phyloP scores from a whole-genome alignment of 148 eudicot genomes.

The Rhododendron henanense region DNA sequence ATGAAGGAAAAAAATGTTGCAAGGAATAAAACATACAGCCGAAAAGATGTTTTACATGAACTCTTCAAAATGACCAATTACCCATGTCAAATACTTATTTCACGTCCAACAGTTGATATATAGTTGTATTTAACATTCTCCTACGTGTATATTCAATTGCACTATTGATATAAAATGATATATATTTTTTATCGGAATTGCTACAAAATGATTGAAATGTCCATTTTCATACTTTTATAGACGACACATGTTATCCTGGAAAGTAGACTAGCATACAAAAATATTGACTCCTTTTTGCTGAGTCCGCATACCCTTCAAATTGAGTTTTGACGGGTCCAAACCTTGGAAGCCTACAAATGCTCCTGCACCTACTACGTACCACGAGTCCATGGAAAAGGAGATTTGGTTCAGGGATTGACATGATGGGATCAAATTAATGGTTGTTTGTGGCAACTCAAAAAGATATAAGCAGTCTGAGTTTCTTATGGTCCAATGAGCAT shows the following conservation, averaged over 20 bases:
- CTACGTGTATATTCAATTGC: background rate
- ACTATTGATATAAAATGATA: background rate
- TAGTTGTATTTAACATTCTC: background rate
- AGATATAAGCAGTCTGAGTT: background rate
- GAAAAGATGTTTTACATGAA: background rate
- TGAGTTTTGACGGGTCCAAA: background rate
- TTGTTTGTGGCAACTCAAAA: slow-evolving; percentile 3
- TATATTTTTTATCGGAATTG: too few relatives aligned
- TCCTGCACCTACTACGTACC: background rate
- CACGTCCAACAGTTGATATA: background rate
- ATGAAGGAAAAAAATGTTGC: background rate
- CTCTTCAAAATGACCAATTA: background rate
- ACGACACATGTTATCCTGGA: background rate
- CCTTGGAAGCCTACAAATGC: background rate
- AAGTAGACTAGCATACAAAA: background rate
- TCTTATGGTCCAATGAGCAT: background rate
- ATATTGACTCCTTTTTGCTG: background rate
- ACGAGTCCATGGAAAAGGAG: background rate
- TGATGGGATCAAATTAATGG: background rate
- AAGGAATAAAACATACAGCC: background rate
- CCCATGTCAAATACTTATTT: background rate
- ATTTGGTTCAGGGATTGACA: background rate
- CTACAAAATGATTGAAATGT: background rate
- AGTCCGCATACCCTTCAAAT: background rate
- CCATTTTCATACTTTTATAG: background rate